Conservation (phyloP, 352 stramenopile species). For the Phytophthora citrophthora region DNA sequence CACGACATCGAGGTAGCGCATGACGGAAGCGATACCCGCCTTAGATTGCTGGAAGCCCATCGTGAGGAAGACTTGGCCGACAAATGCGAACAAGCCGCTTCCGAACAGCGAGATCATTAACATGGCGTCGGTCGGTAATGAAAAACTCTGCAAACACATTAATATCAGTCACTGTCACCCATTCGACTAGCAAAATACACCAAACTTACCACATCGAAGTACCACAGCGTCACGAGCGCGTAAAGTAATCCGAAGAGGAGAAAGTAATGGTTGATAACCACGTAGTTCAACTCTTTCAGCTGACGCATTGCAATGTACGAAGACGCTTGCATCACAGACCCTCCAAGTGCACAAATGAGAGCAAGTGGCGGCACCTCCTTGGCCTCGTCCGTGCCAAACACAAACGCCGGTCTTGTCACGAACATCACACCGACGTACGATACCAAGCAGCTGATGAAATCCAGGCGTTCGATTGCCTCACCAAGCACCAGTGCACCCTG, state of each 20-base stretch:
- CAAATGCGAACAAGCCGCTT: conserved; percentile 60
- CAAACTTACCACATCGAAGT: conserved; percentile 41
- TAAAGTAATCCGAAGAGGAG: conserved; percentile 42
- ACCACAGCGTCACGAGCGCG: conserved; percentile 30
- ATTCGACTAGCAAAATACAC: not conserved
- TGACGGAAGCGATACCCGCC: conserved; percentile 72
- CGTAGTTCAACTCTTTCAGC: conserved; percentile 47
- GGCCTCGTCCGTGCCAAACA: conserved; percentile 42
- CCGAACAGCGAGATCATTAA: conserved; percentile 55
- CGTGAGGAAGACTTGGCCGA: conserved; percentile 71
- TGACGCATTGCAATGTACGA: conserved; percentile 67
- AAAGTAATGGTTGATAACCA: conserved; percentile 50
- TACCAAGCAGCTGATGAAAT: conserved; percentile 52
- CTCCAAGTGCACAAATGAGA: conserved; percentile 46
- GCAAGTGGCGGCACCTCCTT: conserved; percentile 31
- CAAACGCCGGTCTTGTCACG: conserved; percentile 58
- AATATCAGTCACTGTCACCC: not conserved
- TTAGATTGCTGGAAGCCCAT: conserved; percentile 83
- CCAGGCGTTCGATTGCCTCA: conserved; percentile 50
- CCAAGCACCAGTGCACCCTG: conserved; percentile 54
- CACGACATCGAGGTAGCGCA: conserved; percentile 81
- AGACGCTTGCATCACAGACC: conserved; percentile 54
- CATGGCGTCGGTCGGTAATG: conserved; percentile 31
- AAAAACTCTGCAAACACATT: conserved; percentile 33
- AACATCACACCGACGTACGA: conserved; percentile 73